A percentile compares a stretch with the other conserved stretches of the same genome.
These are phyloP conservation scores for Suhomyces panamericanus DNA, from an alignment of 1,139 yeast genomes.

Conservation along the genomic window DNA sequence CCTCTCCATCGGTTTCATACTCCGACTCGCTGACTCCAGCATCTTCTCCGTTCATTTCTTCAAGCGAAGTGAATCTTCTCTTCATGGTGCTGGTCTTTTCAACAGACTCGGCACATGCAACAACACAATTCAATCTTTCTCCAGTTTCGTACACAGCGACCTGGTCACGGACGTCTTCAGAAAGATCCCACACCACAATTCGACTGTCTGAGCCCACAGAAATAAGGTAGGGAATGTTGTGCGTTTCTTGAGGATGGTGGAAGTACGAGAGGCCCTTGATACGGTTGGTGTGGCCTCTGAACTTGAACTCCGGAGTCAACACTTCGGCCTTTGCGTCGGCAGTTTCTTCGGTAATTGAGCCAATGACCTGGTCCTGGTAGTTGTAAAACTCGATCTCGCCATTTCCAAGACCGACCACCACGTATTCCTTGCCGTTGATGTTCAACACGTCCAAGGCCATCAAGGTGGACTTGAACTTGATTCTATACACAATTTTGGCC, in stretches of 20 bases:
- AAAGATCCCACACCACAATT: slow-evolving; percentile 85
- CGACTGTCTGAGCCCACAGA: slow-evolving; percentile 93
- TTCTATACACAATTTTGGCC: slow-evolving; percentile 57
- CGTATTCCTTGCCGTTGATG: slow-evolving; percentile 50
- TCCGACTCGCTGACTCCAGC: slow-evolving; percentile 59
- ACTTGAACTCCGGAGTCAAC: slow-evolving; percentile 51
- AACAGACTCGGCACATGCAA: slow-evolving; percentile 72
- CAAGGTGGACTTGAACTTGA: slow-evolving; percentile 54
- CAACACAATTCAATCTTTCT: slow-evolving; percentile 88
- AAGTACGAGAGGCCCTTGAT: slow-evolving; percentile 73
- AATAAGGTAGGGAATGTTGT: slow-evolving; percentile 52
- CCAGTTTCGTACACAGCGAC: slow-evolving; percentile 89
- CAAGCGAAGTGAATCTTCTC: slow-evolving; percentile 52
- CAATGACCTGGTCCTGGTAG: slow-evolving; percentile 31
- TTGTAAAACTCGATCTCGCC: slow-evolving; percentile 67
- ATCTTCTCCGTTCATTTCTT: slow-evolving; percentile 24
- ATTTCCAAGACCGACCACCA: slow-evolving; percentile 68
- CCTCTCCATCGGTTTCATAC: slow-evolving; percentile 61
- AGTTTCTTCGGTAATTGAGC: slow-evolving; percentile 24
- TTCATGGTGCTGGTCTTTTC: slow-evolving; percentile 75
- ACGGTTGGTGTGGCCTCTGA: slow-evolving; percentile 82
- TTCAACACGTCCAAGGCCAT: slow-evolving; percentile 63
- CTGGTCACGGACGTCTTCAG: slow-evolving; percentile 56
- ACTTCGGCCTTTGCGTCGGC: slow-evolving; percentile 31
- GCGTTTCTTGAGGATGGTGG: slow-evolving; percentile 38